Conservation (phyloP, 768 basidiomycete genomes). For the Mycena indigotica region DNA sequence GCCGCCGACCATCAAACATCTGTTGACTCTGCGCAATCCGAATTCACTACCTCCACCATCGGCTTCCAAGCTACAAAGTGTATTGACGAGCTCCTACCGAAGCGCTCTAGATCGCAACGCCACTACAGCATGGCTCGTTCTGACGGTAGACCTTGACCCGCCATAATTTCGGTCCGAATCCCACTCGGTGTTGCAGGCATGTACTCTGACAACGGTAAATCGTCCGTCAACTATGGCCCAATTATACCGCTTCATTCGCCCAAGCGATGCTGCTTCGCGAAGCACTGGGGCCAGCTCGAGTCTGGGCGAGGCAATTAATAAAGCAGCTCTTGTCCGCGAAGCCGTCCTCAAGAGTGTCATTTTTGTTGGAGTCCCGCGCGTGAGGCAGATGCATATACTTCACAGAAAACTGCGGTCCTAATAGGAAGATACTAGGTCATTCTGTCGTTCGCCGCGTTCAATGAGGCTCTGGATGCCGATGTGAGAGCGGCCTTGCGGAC, state of each 20-base stretch:
- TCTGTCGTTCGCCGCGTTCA: slow-evolving; percentile 74
- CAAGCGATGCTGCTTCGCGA: slow-evolving; percentile 40
- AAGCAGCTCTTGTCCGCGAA: slow-evolving; percentile 86
- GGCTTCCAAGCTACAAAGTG: slow-evolving; percentile 47
- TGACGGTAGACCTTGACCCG: slow-evolving; percentile 64
- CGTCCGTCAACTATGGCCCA: slow-evolving; percentile 77
- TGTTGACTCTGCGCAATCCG: slow-evolving; percentile 69
- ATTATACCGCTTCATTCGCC: slow-evolving; percentile 75
- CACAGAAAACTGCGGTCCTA: not conserved
- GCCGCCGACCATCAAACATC: slow-evolving; percentile 69
- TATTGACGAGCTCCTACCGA: slow-evolving; percentile 63
- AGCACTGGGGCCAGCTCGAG: slow-evolving; percentile 41
- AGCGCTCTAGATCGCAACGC: slow-evolving; percentile 67
- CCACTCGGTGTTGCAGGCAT: slow-evolving; percentile 55
- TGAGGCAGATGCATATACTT: slow-evolving; percentile 37
- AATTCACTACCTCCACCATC: slow-evolving; percentile 61
- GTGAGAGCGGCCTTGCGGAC: slow-evolving; percentile 73
- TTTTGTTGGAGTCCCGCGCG: slow-evolving; percentile 85
- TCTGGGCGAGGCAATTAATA: slow-evolving; percentile 61
- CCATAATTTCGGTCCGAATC: slow-evolving; percentile 16
- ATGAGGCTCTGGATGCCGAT: slow-evolving; percentile 78
- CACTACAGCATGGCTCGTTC: slow-evolving; percentile 79
- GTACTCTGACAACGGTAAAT: slow-evolving; percentile 81
- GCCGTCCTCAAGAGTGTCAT: slow-evolving; percentile 87
- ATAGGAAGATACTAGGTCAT: slow-evolving; percentile 59